phyloP scores from a whole-genome alignment of 2,329 filamentous ascomycete species.

The Venturia nashicola region DNA sequence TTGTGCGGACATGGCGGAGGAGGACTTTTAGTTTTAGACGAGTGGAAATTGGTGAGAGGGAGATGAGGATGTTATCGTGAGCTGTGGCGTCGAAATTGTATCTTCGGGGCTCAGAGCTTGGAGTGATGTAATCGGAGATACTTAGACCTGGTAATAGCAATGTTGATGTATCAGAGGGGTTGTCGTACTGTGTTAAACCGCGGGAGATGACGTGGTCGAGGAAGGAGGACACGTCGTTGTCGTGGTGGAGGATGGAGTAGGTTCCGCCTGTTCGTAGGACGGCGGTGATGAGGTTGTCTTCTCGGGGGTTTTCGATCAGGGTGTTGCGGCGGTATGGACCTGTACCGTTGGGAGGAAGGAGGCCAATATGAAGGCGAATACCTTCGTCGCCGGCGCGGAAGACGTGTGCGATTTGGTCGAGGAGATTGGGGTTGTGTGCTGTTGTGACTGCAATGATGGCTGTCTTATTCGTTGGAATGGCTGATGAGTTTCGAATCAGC shows the following conservation, averaged over 20 bases:
- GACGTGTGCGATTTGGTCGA: conserved; percentile 14
- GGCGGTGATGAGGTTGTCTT: conserved; percentile 15
- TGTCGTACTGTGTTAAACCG: conserved; percentile 16
- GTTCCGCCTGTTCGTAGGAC: conserved; percentile 16
- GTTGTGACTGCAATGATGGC: conserved; percentile 15
- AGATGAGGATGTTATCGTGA: conserved; percentile 13
- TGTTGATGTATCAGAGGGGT: conserved; percentile 16
- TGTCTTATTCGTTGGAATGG: conserved; percentile 14
- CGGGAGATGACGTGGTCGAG: conserved; percentile 16
- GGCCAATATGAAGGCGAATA: conserved; percentile 16
- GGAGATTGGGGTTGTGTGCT: conserved; percentile 12
- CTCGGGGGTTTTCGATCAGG: conserved; percentile 7
- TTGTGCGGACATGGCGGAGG: conserved; percentile 15
- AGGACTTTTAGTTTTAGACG: conserved; percentile 12
- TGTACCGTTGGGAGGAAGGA: conserved; percentile 11
- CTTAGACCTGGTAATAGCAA: conserved; percentile 14
- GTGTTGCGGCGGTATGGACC: background rate
- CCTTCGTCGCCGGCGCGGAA: conserved; percentile 15
- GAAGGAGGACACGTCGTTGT: conserved; percentile 12
- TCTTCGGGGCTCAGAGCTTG: conserved; percentile 14
- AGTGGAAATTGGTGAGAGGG: conserved; percentile 14
- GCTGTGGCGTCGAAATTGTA: conserved; percentile 15
- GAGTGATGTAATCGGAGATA: conserved; percentile 15
- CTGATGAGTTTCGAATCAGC: conserved; percentile 11
- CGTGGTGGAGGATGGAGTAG: conserved; percentile 15